Base-by-base conservation (phyloP, 1,284 basidiomycete species). In the Pascua guehoae region DNA sequence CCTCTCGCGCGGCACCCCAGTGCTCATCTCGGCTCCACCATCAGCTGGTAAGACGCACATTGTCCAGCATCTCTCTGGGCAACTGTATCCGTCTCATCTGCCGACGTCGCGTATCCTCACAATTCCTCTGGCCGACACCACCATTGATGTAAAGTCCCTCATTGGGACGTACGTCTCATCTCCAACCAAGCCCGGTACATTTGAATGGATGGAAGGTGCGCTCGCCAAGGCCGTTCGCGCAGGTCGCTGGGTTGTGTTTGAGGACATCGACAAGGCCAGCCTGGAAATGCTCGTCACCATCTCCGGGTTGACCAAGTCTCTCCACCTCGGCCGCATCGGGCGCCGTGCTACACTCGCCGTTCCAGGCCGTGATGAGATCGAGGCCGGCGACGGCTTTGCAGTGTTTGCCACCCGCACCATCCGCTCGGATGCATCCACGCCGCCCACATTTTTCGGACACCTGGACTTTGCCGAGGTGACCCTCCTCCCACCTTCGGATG, bases 141-240 rank as follows among this genome's bases (percentile, higher is more conserved):
- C 90, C 2, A 83, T 99, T 53, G 96, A 99, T 71, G 88, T 95
- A 40, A 90, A 96, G 49, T 88, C 92, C 1, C 83, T 99, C 1
- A 83, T 99, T 39, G 96, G 96, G 8, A 95, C 92, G 2, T 96
- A 98, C 61, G 81, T 92, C 4, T 96, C 95, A 1, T 97, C 94
- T 0, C 81, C 88, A 0, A 87, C 84, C 1, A 84, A 85, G 42
- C 88, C 91, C 0, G 96, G 96, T 11, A 86, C 86, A 0, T 99
- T 98, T 66, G 91, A 95, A 69, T 98, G 94, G 89, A 89, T 89
- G 72, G 94, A 98, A 66, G 96, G 96, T 12, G 88, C 94, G 0
- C 81, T 99, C 47, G 87, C 95, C 8, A 88, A 89, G 47, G 89
- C 95, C 0, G 88, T 98, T 80, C 84, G 86, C 44, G 86, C 90